Conservation (phyloP, 768 basidiomycete species). For the Trametes cingulata region DNA sequence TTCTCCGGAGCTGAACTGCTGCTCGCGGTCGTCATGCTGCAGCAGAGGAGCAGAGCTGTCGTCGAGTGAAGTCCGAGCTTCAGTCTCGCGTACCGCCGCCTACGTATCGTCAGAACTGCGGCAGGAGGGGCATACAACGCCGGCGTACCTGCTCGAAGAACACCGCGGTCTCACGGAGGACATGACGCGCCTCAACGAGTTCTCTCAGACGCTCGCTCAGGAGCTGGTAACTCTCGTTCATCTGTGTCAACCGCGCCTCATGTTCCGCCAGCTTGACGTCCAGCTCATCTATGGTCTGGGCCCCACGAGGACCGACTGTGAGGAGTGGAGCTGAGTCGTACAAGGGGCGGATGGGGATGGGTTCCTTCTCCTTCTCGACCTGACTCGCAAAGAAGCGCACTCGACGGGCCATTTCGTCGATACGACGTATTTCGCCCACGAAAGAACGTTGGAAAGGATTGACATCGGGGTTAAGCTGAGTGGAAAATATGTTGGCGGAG, state of each 20-base stretch:
- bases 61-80: constrained; percentile 88
- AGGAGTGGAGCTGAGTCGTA: constrained; percentile 85
- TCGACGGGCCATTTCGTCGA: constrained; percentile 95
- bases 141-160: constrained; percentile 84
- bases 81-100: constrained; percentile 78
- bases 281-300: constrained; percentile 92
- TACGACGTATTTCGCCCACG: constrained; percentile 90
- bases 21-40: constrained; percentile 86
- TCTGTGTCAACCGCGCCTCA: constrained; percentile 78
- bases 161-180: constrained; percentile 90
- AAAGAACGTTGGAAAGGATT: constrained; percentile 99
- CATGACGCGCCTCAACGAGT: constrained; percentile 90
- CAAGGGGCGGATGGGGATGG: constrained; percentile 80
- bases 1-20: constrained; percentile 47
- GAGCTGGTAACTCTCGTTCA: constrained; percentile 92
- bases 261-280: constrained; percentile 86
- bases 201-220: constrained; percentile 85
- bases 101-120: constrained; percentile 32
- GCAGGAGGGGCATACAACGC: not conserved
- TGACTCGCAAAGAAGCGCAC: constrained; percentile 87
- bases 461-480: constrained; percentile 87
- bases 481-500: not conserved
- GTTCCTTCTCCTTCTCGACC: constrained; percentile 83
- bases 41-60: constrained; percentile 89
- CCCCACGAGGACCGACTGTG: constrained; percentile 88